Base-by-base conservation (phyloP, 2,329 filamentous ascomycete genomes). In the Colletotrichum cuscutae region DNA sequence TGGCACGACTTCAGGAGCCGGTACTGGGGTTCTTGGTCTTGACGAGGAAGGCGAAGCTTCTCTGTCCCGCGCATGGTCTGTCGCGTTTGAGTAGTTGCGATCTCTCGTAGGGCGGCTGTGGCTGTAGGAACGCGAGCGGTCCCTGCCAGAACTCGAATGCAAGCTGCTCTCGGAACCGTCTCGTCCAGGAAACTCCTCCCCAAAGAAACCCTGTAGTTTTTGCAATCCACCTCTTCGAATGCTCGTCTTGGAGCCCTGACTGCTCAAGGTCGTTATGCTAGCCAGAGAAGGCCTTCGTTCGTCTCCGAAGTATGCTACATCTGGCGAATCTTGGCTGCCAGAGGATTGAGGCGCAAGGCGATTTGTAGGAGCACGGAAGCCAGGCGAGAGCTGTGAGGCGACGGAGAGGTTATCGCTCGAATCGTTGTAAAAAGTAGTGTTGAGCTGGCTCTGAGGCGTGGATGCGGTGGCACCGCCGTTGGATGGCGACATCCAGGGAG, bases 1-100 rank as follows among this genome's bases (percentile, higher is more conserved):
- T n/a, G 97, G 97, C 52, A 97, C 97, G 71, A 99, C 95, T 83
- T 98, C 96, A 79, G 94, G 97, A 13, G 94, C 94, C 54, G 94
- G 94, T 64, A 95, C 88, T 13, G 95, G 95, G n/a, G 94, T 97
- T 77, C 93, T 89, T 60, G 95, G 94, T 76, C 94, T 89, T 32
- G 93, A 95, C 37, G 90, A 91, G 65, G 90, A 89, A 53, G 95
- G 95, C 65, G 95, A 97, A 58, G 88, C 88, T 75, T 95, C 92
- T 53, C 71, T 57, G 49, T 73, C 71, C 73, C 92, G 87, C 75
- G 92, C 92, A 77, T 92, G 89, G 79, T 97, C 91, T 66, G 91
- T 92, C 65, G 90, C 90, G 82, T 90, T 91, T 65, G 95, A 98
- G 81, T 94, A 93, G 81, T 96, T 95, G 78, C 95, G 91, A 79